Evolutionary conservation across 805 yeast genomes (phyloP).

Genomic region (Kregervanrija delftensis): DNA sequence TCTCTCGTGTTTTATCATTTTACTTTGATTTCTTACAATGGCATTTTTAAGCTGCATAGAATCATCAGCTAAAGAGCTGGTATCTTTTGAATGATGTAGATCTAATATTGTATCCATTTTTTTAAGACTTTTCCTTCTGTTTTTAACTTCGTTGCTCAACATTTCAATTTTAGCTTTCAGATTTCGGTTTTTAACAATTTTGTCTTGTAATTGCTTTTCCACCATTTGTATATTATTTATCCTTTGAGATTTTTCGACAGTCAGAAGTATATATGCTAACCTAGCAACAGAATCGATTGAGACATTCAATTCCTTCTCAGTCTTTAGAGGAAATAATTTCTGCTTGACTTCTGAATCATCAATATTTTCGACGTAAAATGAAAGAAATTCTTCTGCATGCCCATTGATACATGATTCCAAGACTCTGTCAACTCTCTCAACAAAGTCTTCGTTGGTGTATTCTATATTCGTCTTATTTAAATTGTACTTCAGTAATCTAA

Average conservation of each 20-base stretch:
- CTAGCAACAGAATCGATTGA: conserved; percentile 21
- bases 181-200: conserved; percentile 6
- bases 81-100: not conserved
- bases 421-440: conserved; percentile 17
- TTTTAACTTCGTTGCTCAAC: not conserved
- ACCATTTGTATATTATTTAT: conserved; percentile 11
- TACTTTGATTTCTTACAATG: not conserved
- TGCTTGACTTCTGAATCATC: not conserved
- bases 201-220: conserved; percentile 5
- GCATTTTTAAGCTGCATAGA: not conserved
- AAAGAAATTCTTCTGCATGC: conserved; percentile 13
- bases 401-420: conserved; percentile 21
- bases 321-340: too few relatives aligned
- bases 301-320: conserved; percentile 1
- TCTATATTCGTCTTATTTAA: conserved; percentile 17
- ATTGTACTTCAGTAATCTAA: conserved; percentile 18
- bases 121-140: not conserved
- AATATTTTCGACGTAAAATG: conserved; percentile 10
- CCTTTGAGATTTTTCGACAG: conserved; percentile 20
- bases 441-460: conserved; percentile 12
- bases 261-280: conserved; percentile 26
- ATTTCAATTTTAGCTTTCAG: conserved; percentile 4
- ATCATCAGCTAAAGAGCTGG: not conserved
- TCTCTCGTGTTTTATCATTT: not conserved
- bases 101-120: not conserved